These are phyloP conservation scores for Tetrahymena borealis DNA, from an alignment of 73 alveolate species.

Conservation along the genomic window DNA sequence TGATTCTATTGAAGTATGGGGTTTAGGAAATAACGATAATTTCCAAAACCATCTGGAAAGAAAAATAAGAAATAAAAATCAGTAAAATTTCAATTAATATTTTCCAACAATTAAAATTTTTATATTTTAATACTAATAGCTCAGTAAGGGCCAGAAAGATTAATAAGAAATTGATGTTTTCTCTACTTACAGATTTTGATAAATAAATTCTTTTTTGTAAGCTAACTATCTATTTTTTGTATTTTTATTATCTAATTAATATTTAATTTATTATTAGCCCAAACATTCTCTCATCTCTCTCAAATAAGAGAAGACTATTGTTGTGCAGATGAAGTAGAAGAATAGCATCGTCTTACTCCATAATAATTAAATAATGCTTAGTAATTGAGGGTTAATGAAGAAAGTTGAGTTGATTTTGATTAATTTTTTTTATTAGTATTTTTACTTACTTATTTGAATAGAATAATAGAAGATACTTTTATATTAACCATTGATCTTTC, in stretches of 20 bases:
- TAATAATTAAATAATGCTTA: neutral
- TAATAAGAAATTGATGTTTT: neutral
- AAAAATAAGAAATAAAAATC: neutral
- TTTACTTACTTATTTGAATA: no score
- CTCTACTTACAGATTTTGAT: neutral
- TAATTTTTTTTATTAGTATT: no score
- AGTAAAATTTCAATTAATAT: neutral
- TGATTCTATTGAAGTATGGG: neutral
- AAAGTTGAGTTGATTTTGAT: no score
- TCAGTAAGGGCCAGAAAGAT: neutral
- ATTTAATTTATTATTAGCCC: neutral
- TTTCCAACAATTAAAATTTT: neutral
- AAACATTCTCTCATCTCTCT: neutral
- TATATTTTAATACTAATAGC: neutral
- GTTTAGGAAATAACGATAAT: neutral
- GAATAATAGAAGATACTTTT: no score
- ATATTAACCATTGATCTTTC: no score
- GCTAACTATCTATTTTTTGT: neutral
- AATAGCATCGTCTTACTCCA: neutral
- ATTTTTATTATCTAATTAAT: neutral
- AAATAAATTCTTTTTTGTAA: neutral
- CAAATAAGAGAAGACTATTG: neutral
- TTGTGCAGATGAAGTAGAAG: neutral
- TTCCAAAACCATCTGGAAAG: neutral
- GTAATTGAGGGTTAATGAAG: neutral